A percentile compares a stretch with the other conserved stretches of the same genome.
phyloP scores from a whole-genome alignment of 2,329 filamentous ascomycete genomes.

The Penicillium occitanis region DNA sequence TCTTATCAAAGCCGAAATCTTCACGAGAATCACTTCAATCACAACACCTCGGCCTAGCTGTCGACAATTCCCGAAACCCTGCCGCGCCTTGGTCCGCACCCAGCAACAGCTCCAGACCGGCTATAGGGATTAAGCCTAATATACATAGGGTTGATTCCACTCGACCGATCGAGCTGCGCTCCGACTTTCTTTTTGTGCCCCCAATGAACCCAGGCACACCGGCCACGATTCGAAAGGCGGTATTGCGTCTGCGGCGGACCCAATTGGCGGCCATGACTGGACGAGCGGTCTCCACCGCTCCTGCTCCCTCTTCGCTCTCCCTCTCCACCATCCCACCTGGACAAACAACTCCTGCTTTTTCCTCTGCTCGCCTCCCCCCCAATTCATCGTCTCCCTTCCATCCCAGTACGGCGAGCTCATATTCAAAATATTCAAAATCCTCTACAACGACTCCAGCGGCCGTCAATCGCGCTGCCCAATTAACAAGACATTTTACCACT shows the following conservation, averaged over 20 bases:
- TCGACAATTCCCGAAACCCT: background rate
- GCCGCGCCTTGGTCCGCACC: background rate
- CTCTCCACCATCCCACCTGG: constrained; percentile 11
- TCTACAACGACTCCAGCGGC: constrained; percentile 19
- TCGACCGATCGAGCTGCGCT: background rate
- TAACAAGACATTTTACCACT: constrained; percentile 52
- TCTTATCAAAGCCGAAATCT: constrained; percentile 1
- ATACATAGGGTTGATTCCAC: constrained; percentile 3
- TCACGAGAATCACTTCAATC: background rate
- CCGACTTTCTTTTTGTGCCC: constrained; percentile 1
- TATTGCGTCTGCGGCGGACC: constrained; percentile 4
- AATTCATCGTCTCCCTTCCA: constrained; percentile 23
- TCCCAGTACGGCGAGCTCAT: constrained; percentile 10
- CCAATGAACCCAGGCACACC: constrained; percentile 11
- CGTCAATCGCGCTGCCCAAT: constrained; percentile 42
- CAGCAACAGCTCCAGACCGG: background rate
- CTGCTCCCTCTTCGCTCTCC: background rate
- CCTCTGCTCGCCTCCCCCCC: background rate
- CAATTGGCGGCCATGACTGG: constrained; percentile 21
- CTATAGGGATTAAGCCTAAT: background rate
- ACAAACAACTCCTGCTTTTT: background rate
- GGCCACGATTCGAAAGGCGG: constrained; percentile 3
- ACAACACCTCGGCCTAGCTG: constrained; percentile 5
- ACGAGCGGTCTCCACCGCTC: constrained; percentile 33
- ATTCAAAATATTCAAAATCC: background rate